Evolutionary conservation across 1,284 basidiomycete genomes (phyloP).

Genomic region (Tetrapyrgos nigripes): DNA sequence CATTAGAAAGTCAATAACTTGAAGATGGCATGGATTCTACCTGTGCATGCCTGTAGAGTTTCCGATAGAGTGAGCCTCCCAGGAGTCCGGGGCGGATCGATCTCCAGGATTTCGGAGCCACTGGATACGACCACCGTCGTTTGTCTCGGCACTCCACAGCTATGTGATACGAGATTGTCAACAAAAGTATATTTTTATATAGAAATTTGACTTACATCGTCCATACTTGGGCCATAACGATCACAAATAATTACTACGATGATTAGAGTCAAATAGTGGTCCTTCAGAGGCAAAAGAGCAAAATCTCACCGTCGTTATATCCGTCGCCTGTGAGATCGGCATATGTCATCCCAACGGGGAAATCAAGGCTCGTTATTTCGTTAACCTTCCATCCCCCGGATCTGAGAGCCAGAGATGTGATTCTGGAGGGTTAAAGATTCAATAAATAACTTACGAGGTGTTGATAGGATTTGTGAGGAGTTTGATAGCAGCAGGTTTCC

Average conservation of each 20-base stretch:
- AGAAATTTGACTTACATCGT: conserved; percentile 26
- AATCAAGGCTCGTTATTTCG: conserved; percentile 28
- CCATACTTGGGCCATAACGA: conserved; percentile 34
- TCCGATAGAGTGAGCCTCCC: conserved; percentile 31
- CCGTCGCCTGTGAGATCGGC: conserved; percentile 34
- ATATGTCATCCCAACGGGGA: conserved; percentile 30
- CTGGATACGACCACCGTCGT: conserved; percentile 30
- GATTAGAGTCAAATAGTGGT: background rate
- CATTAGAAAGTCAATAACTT: too few species aligned
- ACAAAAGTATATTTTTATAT: conserved; percentile 6
- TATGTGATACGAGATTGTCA: conserved; percentile 7
- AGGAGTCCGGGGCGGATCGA: conserved; percentile 11
- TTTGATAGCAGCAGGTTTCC: conserved; percentile 22
- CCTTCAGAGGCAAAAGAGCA: background rate
- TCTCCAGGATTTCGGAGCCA: conserved; percentile 34
- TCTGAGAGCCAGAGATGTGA: background rate
- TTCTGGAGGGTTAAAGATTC: background rate
- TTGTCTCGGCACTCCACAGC: conserved; percentile 21
- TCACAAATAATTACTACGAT: conserved; percentile 35
- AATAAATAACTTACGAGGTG: conserved; percentile 10
- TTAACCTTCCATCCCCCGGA: conserved; percentile 21
- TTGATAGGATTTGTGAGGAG: conserved; percentile 32
- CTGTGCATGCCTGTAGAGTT: conserved; percentile 32
- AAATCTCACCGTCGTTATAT: conserved; percentile 30
- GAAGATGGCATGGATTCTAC: conserved; percentile 2